Percentiles rank a stretch among this genome's conserved stretches.
phyloP scores from a whole-genome alignment of 164 flowering plant genomes.

The Litsea cubeba region DNA sequence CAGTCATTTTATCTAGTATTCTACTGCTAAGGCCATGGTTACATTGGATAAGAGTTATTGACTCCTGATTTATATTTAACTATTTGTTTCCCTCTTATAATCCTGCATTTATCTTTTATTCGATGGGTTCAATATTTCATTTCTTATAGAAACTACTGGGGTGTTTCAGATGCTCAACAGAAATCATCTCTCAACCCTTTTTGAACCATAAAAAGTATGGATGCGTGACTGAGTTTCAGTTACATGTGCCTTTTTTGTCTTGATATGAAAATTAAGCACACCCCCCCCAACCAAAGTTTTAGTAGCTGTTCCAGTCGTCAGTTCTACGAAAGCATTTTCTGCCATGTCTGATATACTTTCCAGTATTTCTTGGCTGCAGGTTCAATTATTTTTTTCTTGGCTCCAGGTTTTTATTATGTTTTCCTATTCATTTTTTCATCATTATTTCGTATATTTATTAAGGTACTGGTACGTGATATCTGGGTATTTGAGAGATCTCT shows the following conservation, averaged over 20 bases:
- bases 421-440: background rate
- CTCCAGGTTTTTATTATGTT: background rate
- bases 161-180: too few relatives aligned
- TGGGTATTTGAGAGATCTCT: slow-evolving; percentile 98
- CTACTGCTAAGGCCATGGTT: too few relatives aligned
- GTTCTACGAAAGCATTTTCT: background rate
- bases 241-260: background rate
- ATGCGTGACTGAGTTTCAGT: background rate
- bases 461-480: slow-evolving; percentile 88
- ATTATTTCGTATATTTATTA: background rate
- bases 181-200: background rate
- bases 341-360: background rate
- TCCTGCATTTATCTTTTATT: too few relatives aligned
- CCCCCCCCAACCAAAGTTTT: background rate
- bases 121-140: too few relatives aligned
- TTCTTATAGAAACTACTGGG: too few relatives aligned
- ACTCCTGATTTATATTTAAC: too few relatives aligned
- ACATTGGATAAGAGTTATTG: too few relatives aligned
- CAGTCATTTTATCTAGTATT: too few relatives aligned
- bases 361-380: too few relatives aligned
- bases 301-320: background rate
- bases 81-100: too few relatives aligned
- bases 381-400: too few relatives aligned
- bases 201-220: background rate
- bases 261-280: background rate